Conservation (phyloP, 768 basidiomycete species). For the Sporobolomyces phaffii region DNA sequence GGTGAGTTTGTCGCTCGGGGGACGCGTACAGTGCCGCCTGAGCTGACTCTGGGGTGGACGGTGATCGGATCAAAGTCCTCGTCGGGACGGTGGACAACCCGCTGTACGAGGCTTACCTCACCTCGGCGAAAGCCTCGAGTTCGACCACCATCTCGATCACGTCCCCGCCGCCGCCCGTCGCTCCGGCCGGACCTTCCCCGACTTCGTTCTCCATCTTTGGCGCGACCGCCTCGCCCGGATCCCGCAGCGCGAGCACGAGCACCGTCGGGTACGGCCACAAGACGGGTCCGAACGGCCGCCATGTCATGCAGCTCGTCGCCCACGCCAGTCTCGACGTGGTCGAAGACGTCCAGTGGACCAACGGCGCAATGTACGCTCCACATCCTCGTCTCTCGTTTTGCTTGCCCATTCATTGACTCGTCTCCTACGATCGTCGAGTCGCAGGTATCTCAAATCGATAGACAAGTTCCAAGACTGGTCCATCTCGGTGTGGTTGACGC, state of each 20-base stretch:
- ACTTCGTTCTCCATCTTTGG: conserved; percentile 46
- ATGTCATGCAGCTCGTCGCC: conserved; percentile 98
- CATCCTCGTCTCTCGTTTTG: background rate
- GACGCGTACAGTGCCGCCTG: background rate
- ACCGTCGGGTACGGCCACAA: conserved; percentile 39
- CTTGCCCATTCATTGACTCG: too few species aligned
- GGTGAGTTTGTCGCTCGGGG: conserved; percentile 20
- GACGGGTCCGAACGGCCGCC: conserved; percentile 45
- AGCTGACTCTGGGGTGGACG: background rate
- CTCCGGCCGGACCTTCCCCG: conserved; percentile 42
- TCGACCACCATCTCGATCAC: conserved; percentile 36
- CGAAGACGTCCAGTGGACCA: conserved; percentile 83
- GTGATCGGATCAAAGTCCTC: conserved; percentile 40
- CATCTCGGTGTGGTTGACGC: conserved; percentile 89
- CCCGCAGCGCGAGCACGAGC: background rate
- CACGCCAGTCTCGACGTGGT: conserved; percentile 92
- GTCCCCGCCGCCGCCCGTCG: conserved; percentile 13
- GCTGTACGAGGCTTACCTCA: conserved; percentile 48
- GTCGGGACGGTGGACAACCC: conserved; percentile 50
- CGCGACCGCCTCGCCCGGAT: background rate
- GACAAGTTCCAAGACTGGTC: conserved; percentile 99
- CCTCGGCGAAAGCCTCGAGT: conserved; percentile 42
- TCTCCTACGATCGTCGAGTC: background rate
- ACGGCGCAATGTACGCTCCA: conserved; percentile 50
- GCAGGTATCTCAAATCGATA: conserved; percentile 86